phyloP scores from a whole-genome alignment of 2,329 filamentous ascomycete genomes.

The Venturia aucupariae region DNA sequence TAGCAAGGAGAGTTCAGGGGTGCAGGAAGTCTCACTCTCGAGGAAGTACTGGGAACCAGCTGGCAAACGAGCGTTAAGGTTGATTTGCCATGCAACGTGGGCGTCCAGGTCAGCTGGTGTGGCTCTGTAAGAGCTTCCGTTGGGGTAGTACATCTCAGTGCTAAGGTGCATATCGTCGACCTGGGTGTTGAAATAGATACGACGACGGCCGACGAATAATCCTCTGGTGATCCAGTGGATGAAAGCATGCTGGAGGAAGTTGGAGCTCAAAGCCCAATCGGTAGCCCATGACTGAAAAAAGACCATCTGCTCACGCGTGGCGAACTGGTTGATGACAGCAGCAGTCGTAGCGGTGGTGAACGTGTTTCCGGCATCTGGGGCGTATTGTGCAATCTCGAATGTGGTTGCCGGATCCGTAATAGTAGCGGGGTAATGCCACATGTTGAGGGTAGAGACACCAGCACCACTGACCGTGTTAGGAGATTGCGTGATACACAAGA shows the following conservation, averaged over 20 bases:
- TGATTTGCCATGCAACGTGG: conserved; percentile 35
- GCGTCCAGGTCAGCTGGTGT: conserved; percentile 37
- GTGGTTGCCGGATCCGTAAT: conserved; percentile 41
- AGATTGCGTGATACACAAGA: too few species aligned
- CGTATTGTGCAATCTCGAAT: conserved; percentile 42
- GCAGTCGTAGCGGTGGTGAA: conserved; percentile 35
- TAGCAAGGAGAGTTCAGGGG: background rate
- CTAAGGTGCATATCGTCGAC: conserved; percentile 49
- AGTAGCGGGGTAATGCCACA: conserved; percentile 48
- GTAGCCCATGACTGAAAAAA: conserved; percentile 44
- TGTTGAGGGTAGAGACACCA: conserved; percentile 38
- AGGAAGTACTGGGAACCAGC: conserved; percentile 43
- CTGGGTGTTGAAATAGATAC: conserved; percentile 42
- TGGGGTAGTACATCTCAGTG: conserved; percentile 26
- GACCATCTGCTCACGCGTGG: conserved; percentile 46
- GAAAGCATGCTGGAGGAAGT: conserved; percentile 47
- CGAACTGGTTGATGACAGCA: conserved; percentile 46
- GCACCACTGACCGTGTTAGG: conserved; percentile 23
- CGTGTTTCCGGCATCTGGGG: conserved; percentile 29
- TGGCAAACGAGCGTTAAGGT: conserved; percentile 40
- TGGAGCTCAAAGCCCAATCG: conserved; percentile 39
- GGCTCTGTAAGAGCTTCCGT: conserved; percentile 36
- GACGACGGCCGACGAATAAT: conserved; percentile 41
- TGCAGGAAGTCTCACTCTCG: conserved; percentile 27
- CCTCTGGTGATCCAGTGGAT: conserved; percentile 49